Evolutionary conservation across 441 rosid genomes (phyloP), one percentile per base, ranked within the genome.

Genomic region (California macrophylla): DNA sequence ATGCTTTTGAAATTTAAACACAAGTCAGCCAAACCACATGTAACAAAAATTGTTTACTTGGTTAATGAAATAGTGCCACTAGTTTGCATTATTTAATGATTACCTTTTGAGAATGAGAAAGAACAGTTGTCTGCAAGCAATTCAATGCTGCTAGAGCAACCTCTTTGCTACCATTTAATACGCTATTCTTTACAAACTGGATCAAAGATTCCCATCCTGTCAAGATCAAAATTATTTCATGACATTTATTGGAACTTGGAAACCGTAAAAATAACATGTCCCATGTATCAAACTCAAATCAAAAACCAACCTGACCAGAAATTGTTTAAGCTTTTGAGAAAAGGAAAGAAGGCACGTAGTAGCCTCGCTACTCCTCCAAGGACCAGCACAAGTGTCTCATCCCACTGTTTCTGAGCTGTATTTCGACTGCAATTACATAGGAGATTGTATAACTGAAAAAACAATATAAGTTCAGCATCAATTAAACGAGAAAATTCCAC

Each of bases 351-450:
- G 56, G 97, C 89, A 28, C 98, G 96, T 74, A 95, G 86, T 13
- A 95, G 78, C 70, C 99, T 97, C 62, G 97, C 90, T 80, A 92
- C 84, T 78, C 99, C 98, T 74, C 98, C 88, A 70, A 95, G 92
- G 81, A 95, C 98, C 52, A 92, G 88, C 23, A 92, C 98, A 71
- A 95, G 88, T 25, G 99, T 95, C 81, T 95, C 98, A 87, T 89
- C 99, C 99, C 99, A 95, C 75, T 92, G 98, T 77, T 95, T 95
- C 81, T 95, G 99, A 79, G 90, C 95, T 24, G 98, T 86, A 84
- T 95, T 95, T 74, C 98, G 98, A 82, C 99, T 95, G 88, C 76
- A 85, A 74, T 74, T 77, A 69, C 67, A 25, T 73, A 66, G 52
- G 66, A 28, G 69, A 32, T 23, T 42, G 42, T 56, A 61, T 30